Evolutionary conservation across 225 moss, liverwort and hornwort genomes (phyloP), one percentile per base, ranked within the genome.

Genomic region (Pseudisothecium myosuroides): DNA sequence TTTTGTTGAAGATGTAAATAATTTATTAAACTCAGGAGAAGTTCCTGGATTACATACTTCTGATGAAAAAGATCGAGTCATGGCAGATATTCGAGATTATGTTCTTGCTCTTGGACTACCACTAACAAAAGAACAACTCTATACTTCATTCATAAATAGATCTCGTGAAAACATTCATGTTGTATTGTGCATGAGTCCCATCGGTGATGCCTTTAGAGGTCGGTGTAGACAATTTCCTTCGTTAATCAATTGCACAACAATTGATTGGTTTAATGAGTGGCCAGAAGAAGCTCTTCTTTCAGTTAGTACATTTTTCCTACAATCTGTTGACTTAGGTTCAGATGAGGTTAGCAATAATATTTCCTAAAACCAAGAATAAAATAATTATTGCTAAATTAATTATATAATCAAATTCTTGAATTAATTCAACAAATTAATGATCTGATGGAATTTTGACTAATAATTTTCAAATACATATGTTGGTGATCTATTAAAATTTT

Each of bases 191-290:
- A 98, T 98, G 98, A 97, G 97, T 65, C 98, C 98, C 1, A 95
- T 98, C 14, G 97, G 98, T 2, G 98, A 98, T 81, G 88, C 96
- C 11, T 96, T 98, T 56, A 88, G 98, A 5, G 93, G 95, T 45
- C 63, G 96, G 4, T 98, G 97, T 54, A 86, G 97, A 36, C 98
- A 98, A 87, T 98, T 98, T 55, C 98, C 98, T 50, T 98, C 98
- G 0, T 83, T 98, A 1, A 98, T 98, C 41, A 97, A 96, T 77
- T 98, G 97, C 41, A 97, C 95, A 60, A 98, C 97, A 26, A 97
- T 98, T 49, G 96, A 98, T 68, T 98, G 98, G 98, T 98, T 98
- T 36, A 96, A 97, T 10, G 98, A 98, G 56, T 98, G 98, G 98
- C 97, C 98, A 0, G 91, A 97, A 61, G 98, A 98, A 90, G 98